Evolutionary conservation across 345 rosid species (phyloP).

Genomic region (Salix arbutifolia): DNA sequence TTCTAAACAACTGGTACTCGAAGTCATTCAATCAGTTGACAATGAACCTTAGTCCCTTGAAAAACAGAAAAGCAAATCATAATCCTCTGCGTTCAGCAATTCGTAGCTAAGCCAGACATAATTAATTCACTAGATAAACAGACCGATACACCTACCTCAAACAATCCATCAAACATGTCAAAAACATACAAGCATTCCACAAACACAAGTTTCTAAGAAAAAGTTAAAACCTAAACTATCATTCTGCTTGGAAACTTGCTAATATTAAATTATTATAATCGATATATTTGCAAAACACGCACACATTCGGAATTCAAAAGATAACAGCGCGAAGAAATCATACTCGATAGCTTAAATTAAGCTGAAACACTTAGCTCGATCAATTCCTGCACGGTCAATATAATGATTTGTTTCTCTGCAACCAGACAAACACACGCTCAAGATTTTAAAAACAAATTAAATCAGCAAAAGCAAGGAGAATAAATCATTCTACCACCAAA

Average conservation of each 20-base stretch:
- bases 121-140: not conserved
- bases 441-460: not conserved
- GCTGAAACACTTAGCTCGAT: not conserved
- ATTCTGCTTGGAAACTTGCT: not conserved
- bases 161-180: not conserved
- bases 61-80: not conserved
- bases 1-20: not conserved
- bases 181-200: not conserved
- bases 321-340: not conserved
- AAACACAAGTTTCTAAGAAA: not conserved
- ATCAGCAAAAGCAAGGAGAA: not conserved
- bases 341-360: not conserved
- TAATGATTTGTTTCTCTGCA: not conserved
- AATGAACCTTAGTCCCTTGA: not conserved
- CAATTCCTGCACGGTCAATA: not conserved
- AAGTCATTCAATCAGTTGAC: not conserved
- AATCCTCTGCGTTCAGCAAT: not conserved
- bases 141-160: not conserved
- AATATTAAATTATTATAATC: not conserved
- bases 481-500: not conserved
- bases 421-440: not conserved
- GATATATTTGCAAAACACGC: no score
- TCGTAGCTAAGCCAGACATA: not conserved
- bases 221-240: not conserved
- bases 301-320: not conserved